Percentiles rank a stretch among this genome's conserved stretches.
phyloP scores from a whole-genome alignment of 164 flowering plant species.

The Aristolochia californica region DNA sequence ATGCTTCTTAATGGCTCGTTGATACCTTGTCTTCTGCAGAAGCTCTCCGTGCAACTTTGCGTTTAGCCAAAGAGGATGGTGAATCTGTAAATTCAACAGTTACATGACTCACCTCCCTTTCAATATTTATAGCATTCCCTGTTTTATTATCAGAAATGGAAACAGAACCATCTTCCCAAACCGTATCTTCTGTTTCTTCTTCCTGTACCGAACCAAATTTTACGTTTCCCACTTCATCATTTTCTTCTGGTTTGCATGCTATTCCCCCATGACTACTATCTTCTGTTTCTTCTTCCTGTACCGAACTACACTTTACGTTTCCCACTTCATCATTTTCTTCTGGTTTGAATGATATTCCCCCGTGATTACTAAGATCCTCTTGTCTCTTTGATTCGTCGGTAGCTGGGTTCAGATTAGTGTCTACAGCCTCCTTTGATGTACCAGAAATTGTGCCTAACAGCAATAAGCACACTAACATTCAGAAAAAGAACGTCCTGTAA shows the following conservation, averaged over 20 bases:
- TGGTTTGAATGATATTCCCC: conserved; percentile 2
- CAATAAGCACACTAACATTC: too few species aligned
- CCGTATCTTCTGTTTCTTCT: conserved; percentile 44
- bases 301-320: conserved; percentile 7
- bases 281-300: conserved; percentile 26
- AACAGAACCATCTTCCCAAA: conserved; percentile 79
- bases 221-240: conserved; percentile 10
- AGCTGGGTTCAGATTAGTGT: too few species aligned
- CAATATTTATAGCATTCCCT: conserved; percentile 7
- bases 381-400: too few species aligned
- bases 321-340: conserved; percentile 7
- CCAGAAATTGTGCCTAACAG: too few species aligned
- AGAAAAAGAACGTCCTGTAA: too few species aligned
- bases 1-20: background rate
- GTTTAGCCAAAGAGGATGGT: conserved; percentile 26
- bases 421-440: too few species aligned
- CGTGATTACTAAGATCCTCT: background rate
- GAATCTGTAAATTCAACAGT: conserved; percentile 47
- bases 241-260: conserved; percentile 2
- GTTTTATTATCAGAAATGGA: conserved; percentile 12
- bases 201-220: conserved; percentile 5
- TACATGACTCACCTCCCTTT: conserved; percentile 19
- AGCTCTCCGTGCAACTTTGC: conserved; percentile 46
- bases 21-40: conserved; percentile 76
- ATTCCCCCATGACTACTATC: conserved; percentile 3